Evolutionary conservation across 495 filamentous ascomycete genomes (phyloP).

Genomic region (Penicillium roqueforti): DNA sequence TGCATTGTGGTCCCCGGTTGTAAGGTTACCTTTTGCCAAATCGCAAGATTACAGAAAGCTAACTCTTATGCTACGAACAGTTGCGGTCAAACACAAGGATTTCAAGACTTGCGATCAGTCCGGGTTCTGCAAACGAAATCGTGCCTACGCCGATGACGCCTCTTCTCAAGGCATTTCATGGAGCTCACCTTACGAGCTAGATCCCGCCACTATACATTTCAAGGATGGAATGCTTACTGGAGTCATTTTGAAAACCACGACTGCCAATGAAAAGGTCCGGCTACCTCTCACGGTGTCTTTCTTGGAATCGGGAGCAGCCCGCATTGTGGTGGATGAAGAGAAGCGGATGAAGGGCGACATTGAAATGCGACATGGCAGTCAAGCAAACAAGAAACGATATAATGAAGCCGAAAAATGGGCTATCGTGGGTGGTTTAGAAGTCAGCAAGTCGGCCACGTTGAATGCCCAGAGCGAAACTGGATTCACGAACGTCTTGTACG

Average conservation of each 20-base stretch:
- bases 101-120: slow-evolving; percentile 96
- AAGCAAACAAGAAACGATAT: slow-evolving; percentile 84
- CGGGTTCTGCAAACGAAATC: slow-evolving; percentile 93
- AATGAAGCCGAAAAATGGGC: slow-evolving; percentile 86
- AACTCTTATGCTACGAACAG: slow-evolving; percentile 35
- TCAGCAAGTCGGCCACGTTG: slow-evolving; percentile 63
- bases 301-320: slow-evolving; percentile 78
- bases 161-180: slow-evolving; percentile 59
- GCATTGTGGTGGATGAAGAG: slow-evolving; percentile 87
- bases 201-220: slow-evolving; percentile 65
- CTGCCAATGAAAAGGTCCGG: slow-evolving; percentile 60
- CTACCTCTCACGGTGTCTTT: slow-evolving; percentile 85
- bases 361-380: slow-evolving; percentile 77
- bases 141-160: slow-evolving; percentile 78
- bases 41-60: neutral
- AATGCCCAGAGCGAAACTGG: slow-evolving; percentile 53
- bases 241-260: slow-evolving; percentile 69
- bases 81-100: slow-evolving; percentile 84
- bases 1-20: slow-evolving; percentile 40
- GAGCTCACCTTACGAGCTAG: slow-evolving; percentile 77
- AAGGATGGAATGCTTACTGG: slow-evolving; percentile 76
- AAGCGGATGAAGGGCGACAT: slow-evolving; percentile 85
- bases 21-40: slow-evolving; percentile 15
- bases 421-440: slow-evolving; percentile 71
- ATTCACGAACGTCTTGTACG: slow-evolving; percentile 74